Conservation (phyloP, 139 green algal genomes). For the Closterium sp. region DNA sequence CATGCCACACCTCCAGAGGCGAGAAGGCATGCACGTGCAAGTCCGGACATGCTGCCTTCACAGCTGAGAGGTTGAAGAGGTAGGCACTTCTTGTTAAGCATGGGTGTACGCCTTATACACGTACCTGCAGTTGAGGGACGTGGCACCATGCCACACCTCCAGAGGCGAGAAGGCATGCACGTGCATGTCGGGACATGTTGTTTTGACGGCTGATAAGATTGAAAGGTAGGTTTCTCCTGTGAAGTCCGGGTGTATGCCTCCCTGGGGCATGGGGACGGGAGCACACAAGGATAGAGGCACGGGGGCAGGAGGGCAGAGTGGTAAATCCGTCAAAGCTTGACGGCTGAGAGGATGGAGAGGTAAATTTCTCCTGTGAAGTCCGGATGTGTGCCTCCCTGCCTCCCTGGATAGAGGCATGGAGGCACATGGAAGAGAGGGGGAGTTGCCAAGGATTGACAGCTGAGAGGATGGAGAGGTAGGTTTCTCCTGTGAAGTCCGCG, state of each 20-base stretch:
- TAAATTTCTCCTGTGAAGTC: constrained; percentile 81
- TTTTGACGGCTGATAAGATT: constrained; percentile 73
- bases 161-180: constrained; percentile 84
- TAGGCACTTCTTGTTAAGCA: constrained; percentile 81
- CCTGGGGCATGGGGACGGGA: constrained; percentile 36
- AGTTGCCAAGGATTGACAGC: not conserved
- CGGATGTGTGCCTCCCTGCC: constrained; percentile 85
- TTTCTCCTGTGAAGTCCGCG: constrained; percentile 77
- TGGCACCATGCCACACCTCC: constrained; percentile 67
- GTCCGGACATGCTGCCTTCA: constrained; percentile 68
- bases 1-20: constrained; percentile 71
- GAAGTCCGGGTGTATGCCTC: constrained; percentile 88
- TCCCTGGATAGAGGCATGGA: too few relatives aligned
- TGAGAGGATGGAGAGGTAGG: constrained; percentile 56
- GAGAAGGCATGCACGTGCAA: constrained; percentile 89
- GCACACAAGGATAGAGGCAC: not conserved
- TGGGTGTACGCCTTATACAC: constrained; percentile 79
- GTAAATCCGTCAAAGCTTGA: not conserved
- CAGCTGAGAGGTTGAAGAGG: constrained; percentile 70
- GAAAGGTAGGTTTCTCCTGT: constrained; percentile 76
- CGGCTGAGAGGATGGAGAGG: not conserved
- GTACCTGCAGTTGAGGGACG: constrained; percentile 22
- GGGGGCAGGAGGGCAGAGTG: not conserved
- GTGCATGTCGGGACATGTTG: constrained; percentile 72
- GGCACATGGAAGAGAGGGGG: not conserved